These are phyloP conservation scores for Hyphochytrium catenoides DNA, from an alignment of 352 stramenopile species.

Conservation along the genomic window DNA sequence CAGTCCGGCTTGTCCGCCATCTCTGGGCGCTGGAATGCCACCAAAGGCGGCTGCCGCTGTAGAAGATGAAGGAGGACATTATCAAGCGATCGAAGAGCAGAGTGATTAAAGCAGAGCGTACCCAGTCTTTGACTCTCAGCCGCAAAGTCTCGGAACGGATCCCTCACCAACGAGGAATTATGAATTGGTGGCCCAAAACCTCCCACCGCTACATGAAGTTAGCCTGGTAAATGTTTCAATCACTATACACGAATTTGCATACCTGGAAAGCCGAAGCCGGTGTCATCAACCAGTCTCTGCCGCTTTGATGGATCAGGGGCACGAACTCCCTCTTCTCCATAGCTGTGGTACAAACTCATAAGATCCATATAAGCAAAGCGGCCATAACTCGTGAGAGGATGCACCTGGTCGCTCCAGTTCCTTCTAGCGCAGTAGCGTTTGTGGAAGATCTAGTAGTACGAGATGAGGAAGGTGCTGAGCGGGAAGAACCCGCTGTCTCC, in stretches of 20 bases:
- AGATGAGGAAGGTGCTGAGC: conserved; percentile 10
- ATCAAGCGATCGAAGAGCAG: conserved; percentile 46
- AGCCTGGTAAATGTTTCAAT: not conserved
- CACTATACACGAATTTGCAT: conserved; percentile 4
- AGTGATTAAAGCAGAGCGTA: no score
- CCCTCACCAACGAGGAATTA: conserved; percentile 26
- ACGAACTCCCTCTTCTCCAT: conserved; percentile 22
- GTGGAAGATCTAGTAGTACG: conserved; percentile 13
- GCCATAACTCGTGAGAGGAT: no score
- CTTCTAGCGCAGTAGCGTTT: conserved; percentile 19
- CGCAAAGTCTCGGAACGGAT: conserved; percentile 48
- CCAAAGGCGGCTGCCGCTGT: conserved; percentile 15
- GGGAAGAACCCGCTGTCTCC: conserved; percentile 7
- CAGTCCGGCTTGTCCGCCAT: conserved; percentile 14
- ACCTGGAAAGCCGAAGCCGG: conserved; percentile 17
- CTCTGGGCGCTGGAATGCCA: conserved; percentile 13
- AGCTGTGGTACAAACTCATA: conserved; percentile 1
- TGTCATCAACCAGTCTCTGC: conserved; percentile 35
- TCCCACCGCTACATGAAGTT: not conserved
- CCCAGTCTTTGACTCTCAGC: no score
- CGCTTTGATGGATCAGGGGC: conserved; percentile 49
- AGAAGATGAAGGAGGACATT: conserved; percentile 5
- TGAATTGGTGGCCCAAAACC: conserved; percentile 11
- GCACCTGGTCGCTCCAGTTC: no score
- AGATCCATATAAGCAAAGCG: not conserved